phyloP scores from a whole-genome alignment of 768 basidiomycete genomes.

The Xerocomellus amylosporus region DNA sequence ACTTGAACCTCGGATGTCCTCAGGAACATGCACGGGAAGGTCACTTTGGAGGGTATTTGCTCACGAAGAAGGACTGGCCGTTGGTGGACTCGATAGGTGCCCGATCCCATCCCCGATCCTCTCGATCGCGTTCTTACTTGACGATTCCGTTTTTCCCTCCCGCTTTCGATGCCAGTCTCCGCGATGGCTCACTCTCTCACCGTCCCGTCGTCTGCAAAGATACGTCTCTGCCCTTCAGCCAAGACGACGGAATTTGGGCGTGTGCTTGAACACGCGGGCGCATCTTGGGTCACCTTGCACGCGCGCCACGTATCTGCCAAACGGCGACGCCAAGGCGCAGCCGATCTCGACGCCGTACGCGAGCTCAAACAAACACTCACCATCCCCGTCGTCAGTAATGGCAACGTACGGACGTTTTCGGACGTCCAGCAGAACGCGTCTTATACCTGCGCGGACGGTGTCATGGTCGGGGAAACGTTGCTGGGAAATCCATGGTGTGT shows the following conservation, averaged over 20 bases:
- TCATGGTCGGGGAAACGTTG: conserved; percentile 81
- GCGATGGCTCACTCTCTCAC: conserved; percentile 60
- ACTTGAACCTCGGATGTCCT: conserved; percentile 81
- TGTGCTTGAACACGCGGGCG: conserved; percentile 61
- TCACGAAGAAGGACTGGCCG: conserved; percentile 71
- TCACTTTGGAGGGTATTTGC: conserved; percentile 75
- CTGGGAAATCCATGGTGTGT: conserved; percentile 71
- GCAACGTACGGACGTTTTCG: conserved; percentile 63
- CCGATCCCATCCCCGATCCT: not conserved
- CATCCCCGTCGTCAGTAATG: conserved; percentile 72
- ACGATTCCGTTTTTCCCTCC: not conserved
- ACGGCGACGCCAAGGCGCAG: conserved; percentile 68
- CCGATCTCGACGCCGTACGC: conserved; percentile 61
- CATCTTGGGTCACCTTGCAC: conserved; percentile 70
- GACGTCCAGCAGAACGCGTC: conserved; percentile 55
- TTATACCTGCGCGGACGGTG: conserved; percentile 63
- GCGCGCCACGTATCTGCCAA: conserved; percentile 69
- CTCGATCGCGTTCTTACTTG: not conserved
- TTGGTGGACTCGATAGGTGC: conserved; percentile 62
- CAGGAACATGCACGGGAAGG: conserved; percentile 63
- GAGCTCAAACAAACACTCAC: conserved; percentile 48
- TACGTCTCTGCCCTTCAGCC: conserved; percentile 52
- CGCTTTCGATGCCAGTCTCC: conserved; percentile 44
- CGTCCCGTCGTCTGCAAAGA: conserved; percentile 65
- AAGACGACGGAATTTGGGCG: conserved; percentile 56